Evolutionary conservation across 148 eudicot genomes (phyloP), one percentile per base, ranked within the genome.

Genomic region (Rhododendron kiyosumense): DNA sequence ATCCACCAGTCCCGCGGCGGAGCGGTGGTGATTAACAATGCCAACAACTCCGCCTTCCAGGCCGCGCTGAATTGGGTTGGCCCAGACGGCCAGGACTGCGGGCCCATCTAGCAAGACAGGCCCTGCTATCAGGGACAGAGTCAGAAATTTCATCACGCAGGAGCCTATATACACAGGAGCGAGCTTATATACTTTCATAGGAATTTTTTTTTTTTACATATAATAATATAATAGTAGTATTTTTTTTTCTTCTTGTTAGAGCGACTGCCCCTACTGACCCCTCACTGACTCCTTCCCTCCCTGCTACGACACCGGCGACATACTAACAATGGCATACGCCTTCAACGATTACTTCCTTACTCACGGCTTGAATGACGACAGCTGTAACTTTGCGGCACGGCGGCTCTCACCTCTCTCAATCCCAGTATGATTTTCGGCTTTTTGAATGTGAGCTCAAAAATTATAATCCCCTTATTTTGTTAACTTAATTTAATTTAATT

Each of bases 11-110:
- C 32, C 41, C 36, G 88, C 79, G 82, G 63, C 69, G 91, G 88
- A 59, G 86, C 81, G 7, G 89, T 85, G 81, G 99, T 97, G 20
- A 96, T 89, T 93, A 96, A 95, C 94, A 96, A 95, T 87, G 99
- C 98, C 34, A 94, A 95, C 24, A 94, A 90, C 83, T 36, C 93
- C 0, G 89, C 96, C 51, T 89, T 96, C 1, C 94, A 91, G 88
- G 73, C 88, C 38, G 96, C 98, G 5, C 63, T 96, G 71, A 92
- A 91, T 36, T 96, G 99, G 98, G 93, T 97, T 87, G 94, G 98
- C 73, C 84, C 90, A 0, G 99, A 96, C 3, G 93, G 93, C 1
- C 91, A 94, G 2, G 88, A 95, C 73, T 95, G 99, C 74, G 89
- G 93, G 57, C 93, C 98, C 22, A 94, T 96, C n/a, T 97, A 95